Percentiles rank a stretch among this genome's conserved stretches.
These are phyloP conservation scores for Keithomyces neogunnii DNA, from an alignment of 2,329 filamentous ascomycete species.

Conservation along the genomic window DNA sequence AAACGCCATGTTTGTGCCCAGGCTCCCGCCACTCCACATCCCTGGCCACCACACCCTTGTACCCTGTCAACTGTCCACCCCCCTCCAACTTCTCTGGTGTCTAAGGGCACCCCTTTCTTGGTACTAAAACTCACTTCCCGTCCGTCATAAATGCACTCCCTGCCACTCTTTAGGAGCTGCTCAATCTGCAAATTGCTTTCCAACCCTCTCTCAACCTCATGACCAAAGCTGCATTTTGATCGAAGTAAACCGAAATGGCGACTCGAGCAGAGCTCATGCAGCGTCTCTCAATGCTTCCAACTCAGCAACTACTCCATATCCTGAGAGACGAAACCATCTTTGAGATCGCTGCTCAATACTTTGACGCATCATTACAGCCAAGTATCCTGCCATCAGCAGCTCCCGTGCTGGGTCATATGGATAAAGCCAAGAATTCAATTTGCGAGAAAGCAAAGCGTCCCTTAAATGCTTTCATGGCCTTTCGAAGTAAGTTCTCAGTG, in stretches of 20 bases:
- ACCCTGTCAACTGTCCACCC: not conserved
- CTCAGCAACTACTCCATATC: conserved; percentile 11
- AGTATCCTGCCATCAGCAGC: not conserved
- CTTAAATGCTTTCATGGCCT: conserved; percentile 25
- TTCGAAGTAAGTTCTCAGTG: conserved; percentile 17
- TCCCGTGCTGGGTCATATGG: not conserved
- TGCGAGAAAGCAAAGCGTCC: conserved; percentile 17
- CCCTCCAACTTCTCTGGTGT: not conserved
- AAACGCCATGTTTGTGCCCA: not conserved
- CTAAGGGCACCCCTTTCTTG: not conserved
- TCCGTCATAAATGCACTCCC: conserved; percentile 3
- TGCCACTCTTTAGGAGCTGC: not conserved
- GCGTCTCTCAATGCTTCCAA: conserved; percentile 9
- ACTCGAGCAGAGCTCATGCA: conserved; percentile 11
- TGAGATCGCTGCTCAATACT: conserved; percentile 12
- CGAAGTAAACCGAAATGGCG: conserved; percentile 7
- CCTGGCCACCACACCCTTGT: not conserved
- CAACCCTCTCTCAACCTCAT: not conserved
- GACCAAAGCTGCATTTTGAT: not conserved
- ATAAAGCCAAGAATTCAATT: not conserved
- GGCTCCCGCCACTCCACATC: too few species aligned
- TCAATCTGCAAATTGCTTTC: not conserved
- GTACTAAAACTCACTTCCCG: not conserved
- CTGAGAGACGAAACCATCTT: conserved; percentile 14
- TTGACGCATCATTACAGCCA: conserved; percentile 2